Conservation (phyloP, 768 basidiomycete species). For the Amanita rubescens region DNA sequence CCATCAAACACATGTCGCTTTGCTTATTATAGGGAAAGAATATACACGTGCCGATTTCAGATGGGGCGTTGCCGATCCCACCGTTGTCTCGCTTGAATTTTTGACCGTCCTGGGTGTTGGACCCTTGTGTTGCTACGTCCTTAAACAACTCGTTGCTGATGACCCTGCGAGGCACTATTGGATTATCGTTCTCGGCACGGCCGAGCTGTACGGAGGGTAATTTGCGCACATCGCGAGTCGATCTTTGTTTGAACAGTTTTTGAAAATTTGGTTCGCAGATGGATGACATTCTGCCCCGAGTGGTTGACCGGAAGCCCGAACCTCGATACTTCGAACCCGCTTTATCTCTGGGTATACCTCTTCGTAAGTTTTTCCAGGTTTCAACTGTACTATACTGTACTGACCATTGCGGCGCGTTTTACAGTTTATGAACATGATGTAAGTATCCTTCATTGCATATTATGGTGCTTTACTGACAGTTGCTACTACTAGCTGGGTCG, state of each 20-base stretch:
- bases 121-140: slow-evolving; percentile 66
- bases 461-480: background rate
- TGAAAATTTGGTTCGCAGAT: no score
- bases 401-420: slow-evolving; percentile 2
- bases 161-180: slow-evolving; percentile 72
- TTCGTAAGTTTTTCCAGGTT: slow-evolving; percentile 50
- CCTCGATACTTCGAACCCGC: slow-evolving; percentile 59
- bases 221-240: slow-evolving; percentile 15
- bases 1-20: background rate
- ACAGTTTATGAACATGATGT: slow-evolving; percentile 81
- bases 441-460: slow-evolving; percentile 19
- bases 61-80: slow-evolving; percentile 76
- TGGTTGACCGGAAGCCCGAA: slow-evolving; percentile 73
- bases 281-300: slow-evolving; percentile 89
- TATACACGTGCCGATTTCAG: slow-evolving; percentile 75
- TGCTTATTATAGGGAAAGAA: slow-evolving; percentile 56
- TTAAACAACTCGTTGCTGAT: slow-evolving; percentile 52
- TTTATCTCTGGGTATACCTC: slow-evolving; percentile 79
- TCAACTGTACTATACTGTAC: background rate
- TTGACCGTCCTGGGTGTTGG: slow-evolving; percentile 77
- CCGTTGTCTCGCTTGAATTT: slow-evolving; percentile 75
- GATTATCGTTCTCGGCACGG: slow-evolving; percentile 72
- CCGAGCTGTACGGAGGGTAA: slow-evolving; percentile 73
- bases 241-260: no score
- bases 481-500: slow-evolving; percentile 57